A percentile compares a stretch with the other conserved stretches of the same genome.
Evolutionary conservation across 2,329 filamentous ascomycete genomes (phyloP).

Genomic region (Fusarium falciforme): DNA sequence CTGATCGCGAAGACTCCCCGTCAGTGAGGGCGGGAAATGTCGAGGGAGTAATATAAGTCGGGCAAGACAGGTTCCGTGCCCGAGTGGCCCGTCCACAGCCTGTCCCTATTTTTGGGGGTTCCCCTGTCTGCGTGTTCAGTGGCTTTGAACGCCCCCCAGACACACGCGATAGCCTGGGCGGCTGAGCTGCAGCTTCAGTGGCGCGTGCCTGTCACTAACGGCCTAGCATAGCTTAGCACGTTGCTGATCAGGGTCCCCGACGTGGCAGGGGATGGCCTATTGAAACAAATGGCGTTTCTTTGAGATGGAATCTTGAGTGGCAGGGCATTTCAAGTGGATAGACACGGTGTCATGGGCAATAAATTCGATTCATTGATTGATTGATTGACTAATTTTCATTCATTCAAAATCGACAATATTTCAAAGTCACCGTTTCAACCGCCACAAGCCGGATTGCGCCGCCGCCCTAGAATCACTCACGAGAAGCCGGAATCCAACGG

Average conservation of each 20-base stretch:
- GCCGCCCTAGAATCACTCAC: background rate
- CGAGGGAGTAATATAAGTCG: constrained; percentile 5
- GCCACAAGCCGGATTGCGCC: background rate
- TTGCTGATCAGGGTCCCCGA: constrained; percentile 17
- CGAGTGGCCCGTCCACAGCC: background rate
- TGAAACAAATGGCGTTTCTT: constrained; percentile 34
- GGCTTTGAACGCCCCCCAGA: constrained; percentile 25
- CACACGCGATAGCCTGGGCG: constrained; percentile 21
- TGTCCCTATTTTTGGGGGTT: constrained; percentile 37
- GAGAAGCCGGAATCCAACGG: constrained; percentile 7
- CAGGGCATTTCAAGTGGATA: background rate
- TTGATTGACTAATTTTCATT: background rate
- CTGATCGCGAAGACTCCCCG: background rate
- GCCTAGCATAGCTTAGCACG: background rate
- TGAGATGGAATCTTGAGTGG: background rate
- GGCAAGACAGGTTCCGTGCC: constrained; percentile 14
- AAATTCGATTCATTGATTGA: background rate
- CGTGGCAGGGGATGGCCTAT: constrained; percentile 25
- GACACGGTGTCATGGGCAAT: background rate
- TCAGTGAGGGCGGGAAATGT: background rate
- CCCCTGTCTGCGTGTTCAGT: constrained; percentile 30
- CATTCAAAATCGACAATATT: background rate
- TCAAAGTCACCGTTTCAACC: background rate
- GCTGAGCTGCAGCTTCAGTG: constrained; percentile 34
- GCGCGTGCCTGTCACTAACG: constrained; percentile 25